These are phyloP conservation scores for Trypanosomatidae sp. DNA, from an alignment of 208 protist genomes.

Conservation along the genomic window DNA sequence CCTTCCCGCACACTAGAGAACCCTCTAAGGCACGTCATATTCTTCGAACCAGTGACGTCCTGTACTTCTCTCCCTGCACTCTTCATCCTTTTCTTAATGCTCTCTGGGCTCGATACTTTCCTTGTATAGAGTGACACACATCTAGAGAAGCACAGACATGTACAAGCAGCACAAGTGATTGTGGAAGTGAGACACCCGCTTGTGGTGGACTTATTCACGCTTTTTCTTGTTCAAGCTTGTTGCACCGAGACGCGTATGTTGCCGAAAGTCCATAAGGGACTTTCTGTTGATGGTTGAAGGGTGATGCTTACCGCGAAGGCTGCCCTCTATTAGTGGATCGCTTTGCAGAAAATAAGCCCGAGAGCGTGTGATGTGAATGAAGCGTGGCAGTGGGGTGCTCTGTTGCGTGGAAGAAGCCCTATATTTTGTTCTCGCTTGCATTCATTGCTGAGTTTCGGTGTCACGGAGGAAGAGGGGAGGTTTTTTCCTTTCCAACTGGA, in stretches of 20 bases:
- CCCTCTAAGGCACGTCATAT: background rate
- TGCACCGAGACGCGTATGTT: background rate
- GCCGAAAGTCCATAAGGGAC: background rate
- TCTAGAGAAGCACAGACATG: background rate
- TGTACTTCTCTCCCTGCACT: background rate
- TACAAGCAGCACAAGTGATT: background rate
- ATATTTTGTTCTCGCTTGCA: background rate
- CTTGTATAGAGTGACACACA: background rate
- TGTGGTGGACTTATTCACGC: background rate
- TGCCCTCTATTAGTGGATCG: slow-evolving; percentile 40
- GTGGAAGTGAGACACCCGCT: background rate
- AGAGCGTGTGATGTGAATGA: slow-evolving; percentile 10
- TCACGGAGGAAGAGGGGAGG: background rate
- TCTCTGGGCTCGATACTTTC: background rate
- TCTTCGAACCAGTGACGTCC: background rate
- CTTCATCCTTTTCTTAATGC: background rate
- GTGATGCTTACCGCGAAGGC: slow-evolving; percentile 63
- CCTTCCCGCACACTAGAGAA: background rate
- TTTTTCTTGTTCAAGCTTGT: background rate
- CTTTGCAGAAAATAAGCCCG: slow-evolving; percentile 68
- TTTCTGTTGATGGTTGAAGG: slow-evolving; percentile 1
- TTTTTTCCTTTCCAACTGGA: background rate
- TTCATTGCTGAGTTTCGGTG: background rate
- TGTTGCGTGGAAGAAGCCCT: background rate
- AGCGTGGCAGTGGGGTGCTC: background rate